Evolutionary conservation across 345 rosid genomes (phyloP).

Genomic region (Moricandia arvensis): DNA sequence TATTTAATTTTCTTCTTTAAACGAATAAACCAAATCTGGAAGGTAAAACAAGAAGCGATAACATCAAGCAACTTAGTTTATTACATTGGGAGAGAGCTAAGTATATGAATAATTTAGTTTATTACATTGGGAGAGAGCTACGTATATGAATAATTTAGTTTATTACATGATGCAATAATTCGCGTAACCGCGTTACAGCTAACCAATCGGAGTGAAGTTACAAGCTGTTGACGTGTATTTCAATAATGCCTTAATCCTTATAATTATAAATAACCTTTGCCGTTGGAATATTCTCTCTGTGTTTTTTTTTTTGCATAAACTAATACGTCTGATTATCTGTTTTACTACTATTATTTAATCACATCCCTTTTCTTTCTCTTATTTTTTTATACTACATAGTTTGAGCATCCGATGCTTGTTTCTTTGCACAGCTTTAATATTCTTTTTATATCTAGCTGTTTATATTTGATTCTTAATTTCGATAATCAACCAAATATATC

Average conservation of each 20-base stretch:
- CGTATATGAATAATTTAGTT: not conserved
- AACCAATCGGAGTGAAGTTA: constrained; percentile 21
- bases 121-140: not conserved
- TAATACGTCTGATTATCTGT: constrained; percentile 17
- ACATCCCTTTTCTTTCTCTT: not conserved
- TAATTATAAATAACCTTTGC: constrained; percentile 7
- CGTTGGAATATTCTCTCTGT: constrained; percentile 28
- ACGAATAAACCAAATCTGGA: too few relatives aligned
- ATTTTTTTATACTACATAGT: not conserved
- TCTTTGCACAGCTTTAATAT: not conserved
- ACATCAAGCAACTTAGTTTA: not conserved
- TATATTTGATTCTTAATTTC: not conserved
- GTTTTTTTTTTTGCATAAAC: not conserved
- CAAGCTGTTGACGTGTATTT: constrained; percentile 26
- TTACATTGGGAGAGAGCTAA: not conserved
- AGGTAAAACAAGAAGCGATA: too few relatives aligned
- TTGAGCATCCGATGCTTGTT: constrained; percentile 22
- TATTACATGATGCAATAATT: constrained; percentile 24
- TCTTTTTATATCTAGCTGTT: not conserved
- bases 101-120: not conserved
- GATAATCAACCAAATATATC: not conserved
- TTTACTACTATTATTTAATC: constrained; percentile 17
- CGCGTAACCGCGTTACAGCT: constrained; percentile 44
- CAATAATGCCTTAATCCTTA: not conserved
- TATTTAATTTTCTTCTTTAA: too few relatives aligned